A percentile compares a stretch with the other conserved stretches of the same genome.
Conservation (phyloP, 148 eudicot species). For the Dysphania ambrosioides region DNA sequence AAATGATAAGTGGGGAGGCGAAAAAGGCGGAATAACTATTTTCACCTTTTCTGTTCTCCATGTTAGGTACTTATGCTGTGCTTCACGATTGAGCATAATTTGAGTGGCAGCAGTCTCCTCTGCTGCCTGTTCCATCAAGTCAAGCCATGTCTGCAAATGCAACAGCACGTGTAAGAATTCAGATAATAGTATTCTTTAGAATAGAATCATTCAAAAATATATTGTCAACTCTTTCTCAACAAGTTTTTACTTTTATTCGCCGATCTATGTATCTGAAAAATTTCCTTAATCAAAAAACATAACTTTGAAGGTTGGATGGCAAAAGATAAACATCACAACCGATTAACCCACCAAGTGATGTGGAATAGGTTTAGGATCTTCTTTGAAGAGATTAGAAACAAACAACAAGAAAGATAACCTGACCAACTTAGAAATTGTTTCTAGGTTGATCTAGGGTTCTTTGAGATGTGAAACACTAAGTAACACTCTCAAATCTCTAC, state of each 20-base stretch:
- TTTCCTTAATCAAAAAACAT: neutral
- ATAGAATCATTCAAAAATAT: neutral
- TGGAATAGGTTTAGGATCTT: too few relatives aligned
- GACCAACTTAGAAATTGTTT: too few relatives aligned
- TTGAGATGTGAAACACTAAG: too few relatives aligned
- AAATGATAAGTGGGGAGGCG: neutral
- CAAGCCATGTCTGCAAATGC: conserved; percentile 74
- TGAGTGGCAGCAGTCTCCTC: conserved; percentile 46
- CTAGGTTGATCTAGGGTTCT: too few relatives aligned
- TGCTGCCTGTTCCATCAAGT: conserved; percentile 57
- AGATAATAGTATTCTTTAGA: neutral
- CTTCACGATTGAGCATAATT: conserved; percentile 49
- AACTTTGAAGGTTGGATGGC: neutral
- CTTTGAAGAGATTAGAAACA: too few relatives aligned
- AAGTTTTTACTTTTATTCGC: neutral
- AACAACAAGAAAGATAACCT: too few relatives aligned
- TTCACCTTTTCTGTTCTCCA: conserved; percentile 86
- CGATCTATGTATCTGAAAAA: too few relatives aligned
- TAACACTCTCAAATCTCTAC: too few relatives aligned
- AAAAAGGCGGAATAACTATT: neutral
- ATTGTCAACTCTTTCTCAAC: neutral
- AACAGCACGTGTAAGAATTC: neutral
- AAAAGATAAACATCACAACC: neutral
- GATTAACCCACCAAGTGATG: neutral
- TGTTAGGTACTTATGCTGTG: conserved; percentile 82